A percentile compares a stretch with the other conserved stretches of the same genome.
phyloP scores from a whole-genome alignment of 306 rosid genomes.

The Vicia faba region DNA sequence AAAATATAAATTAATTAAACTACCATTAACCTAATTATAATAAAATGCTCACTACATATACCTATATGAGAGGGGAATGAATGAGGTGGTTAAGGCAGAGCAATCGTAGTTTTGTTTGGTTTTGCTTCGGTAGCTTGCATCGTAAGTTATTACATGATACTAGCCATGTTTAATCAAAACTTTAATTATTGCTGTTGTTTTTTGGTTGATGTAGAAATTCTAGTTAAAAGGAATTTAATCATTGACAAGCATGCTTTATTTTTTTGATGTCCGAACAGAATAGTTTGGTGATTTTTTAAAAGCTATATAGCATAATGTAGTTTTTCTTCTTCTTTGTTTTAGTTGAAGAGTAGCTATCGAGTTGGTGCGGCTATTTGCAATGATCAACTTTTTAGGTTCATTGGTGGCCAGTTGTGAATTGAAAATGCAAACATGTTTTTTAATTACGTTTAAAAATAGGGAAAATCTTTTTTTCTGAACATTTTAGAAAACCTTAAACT shows the following conservation, averaged over 20 bases:
- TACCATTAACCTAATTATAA: too few species aligned
- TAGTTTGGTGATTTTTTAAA: conserved; percentile 14
- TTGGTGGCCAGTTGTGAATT: not conserved
- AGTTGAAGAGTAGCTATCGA: conserved; percentile 3
- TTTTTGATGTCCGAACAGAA: not conserved
- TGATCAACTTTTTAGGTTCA: not conserved
- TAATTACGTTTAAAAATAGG: not conserved
- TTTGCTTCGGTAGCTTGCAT: conserved; percentile 40
- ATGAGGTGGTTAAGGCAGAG: conserved; percentile 51
- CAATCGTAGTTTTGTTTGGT: conserved; percentile 45
- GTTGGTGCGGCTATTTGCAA: not conserved
- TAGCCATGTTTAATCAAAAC: conserved; percentile 25
- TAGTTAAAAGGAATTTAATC: conserved; percentile 32
- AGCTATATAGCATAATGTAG: not conserved
- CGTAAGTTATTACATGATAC: conserved; percentile 35
- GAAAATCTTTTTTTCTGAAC: too few species aligned
- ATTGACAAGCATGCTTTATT: not conserved
- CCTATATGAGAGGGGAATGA: not conserved
- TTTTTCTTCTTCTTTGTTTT: not conserved
- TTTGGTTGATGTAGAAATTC: conserved; percentile 12
- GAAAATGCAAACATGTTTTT: not conserved
- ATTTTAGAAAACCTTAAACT: too few species aligned
- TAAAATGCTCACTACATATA: too few species aligned
- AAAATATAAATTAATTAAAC: too few species aligned
- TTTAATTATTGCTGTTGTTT: conserved; percentile 23